Percentiles rank a stretch among this genome's conserved stretches.
Evolutionary conservation across 352 stramenopile genomes (phyloP).

Genomic region (Pythium vanterpoolii): DNA sequence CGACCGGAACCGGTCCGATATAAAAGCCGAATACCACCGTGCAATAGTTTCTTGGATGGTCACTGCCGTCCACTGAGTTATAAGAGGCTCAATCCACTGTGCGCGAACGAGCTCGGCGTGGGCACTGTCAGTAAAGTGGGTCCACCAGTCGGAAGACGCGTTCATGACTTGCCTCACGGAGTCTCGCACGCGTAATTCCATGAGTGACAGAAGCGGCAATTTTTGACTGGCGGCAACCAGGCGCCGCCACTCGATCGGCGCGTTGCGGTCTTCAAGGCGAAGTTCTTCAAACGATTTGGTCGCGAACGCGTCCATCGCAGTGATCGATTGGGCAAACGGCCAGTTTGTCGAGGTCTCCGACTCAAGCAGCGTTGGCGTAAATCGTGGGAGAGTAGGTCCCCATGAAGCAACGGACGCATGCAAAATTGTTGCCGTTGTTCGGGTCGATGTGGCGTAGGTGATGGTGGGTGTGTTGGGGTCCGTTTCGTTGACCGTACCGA

Average conservation of each 20-base stretch:
- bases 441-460: not conserved
- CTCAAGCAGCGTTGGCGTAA: not conserved
- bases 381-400: not conserved
- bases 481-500: not conserved
- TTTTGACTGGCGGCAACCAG: not conserved
- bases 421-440: not conserved
- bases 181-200: conserved; percentile 4
- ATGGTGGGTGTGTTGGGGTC: not conserved
- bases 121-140: not conserved
- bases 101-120: too few species aligned
- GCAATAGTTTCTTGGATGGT: not conserved
- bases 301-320: conserved; percentile 10
- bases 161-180: not conserved
- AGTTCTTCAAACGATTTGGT: conserved; percentile 10
- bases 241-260: not conserved
- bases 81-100: not conserved
- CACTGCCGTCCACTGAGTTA: not conserved
- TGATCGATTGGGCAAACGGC: not conserved
- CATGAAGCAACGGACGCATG: not conserved
- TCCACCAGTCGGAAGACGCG: not conserved
- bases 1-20: not conserved
- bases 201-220: not conserved
- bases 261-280: conserved; percentile 5
- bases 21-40: not conserved
- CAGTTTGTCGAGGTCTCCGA: not conserved